Evolutionary conservation across 2,329 filamentous ascomycete genomes (phyloP), one percentile per base, ranked within the genome.

Genomic region (Aspergillus amoenus): DNA sequence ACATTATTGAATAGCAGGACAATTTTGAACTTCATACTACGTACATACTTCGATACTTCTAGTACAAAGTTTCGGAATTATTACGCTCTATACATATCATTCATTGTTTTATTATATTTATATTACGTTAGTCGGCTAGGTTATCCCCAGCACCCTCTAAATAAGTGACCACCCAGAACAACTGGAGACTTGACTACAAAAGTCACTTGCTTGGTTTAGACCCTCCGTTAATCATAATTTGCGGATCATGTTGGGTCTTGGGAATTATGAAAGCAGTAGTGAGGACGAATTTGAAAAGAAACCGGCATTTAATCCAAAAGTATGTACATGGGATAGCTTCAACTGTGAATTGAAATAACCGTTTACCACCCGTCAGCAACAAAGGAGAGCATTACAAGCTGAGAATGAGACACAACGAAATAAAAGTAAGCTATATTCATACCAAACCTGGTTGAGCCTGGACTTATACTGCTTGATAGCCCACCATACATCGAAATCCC

Each of bases 201-300:
- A 44, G 12, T 4, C 34, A 15, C 15, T 27, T 30, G 8, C 43
- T 37, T 34, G 42, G 18, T 39, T 37, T 13, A 8, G 13, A 45
- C 6, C 8, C 8, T 15, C 22, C 34, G 12, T n/a, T 5, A 51
- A 18, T 13, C 47, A 43, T 34, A 42, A 59, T 49, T 44, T 52
- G 46, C 9, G 24, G 45, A 51, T 59, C 65, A 60, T 78, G 76
- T 67, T 77, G 42, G 73, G 71, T 32, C 71, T 80, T 15, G 74
- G 66, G 22, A 71, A 67, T 37, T 80, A 80, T 62, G 73, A 73
- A 45, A 79, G 76, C 61, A 79, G 76, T 61, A 77, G 75, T 58
- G 77, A 78, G 44, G 77, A 79, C 54, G 76, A 79, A 54, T 64
- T 64, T 44, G 64, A 66, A 17, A 45, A 52, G 24, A 57, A 64